These are phyloP conservation scores for Psilocybe cubensis DNA, from an alignment of 768 basidiomycete genomes.

Conservation along the genomic window DNA sequence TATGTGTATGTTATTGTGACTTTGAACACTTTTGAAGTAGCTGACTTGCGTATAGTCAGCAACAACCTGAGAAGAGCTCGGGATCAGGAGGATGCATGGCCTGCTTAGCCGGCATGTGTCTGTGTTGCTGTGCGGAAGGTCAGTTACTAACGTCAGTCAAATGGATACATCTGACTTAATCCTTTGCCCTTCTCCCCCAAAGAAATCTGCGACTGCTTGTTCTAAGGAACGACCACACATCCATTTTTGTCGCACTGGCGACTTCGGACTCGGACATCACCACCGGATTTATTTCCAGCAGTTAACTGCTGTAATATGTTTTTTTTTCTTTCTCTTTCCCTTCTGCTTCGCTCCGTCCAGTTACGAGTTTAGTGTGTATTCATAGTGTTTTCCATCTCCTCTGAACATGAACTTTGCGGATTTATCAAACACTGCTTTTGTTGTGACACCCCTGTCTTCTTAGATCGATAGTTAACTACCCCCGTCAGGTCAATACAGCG, in stretches of 20 bases:
- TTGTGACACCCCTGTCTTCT: not conserved
- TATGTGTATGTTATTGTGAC: slow-evolving; percentile 62
- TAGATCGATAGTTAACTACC: not conserved
- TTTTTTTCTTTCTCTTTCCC: not conserved
- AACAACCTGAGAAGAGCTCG: slow-evolving; percentile 53
- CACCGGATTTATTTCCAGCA: not conserved
- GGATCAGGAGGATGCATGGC: slow-evolving; percentile 54
- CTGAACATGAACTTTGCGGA: slow-evolving; percentile 6
- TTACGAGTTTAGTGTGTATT: slow-evolving; percentile 3
- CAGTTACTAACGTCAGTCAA: slow-evolving; percentile 24
- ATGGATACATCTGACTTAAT: not conserved
- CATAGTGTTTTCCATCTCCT: slow-evolving; percentile 4
- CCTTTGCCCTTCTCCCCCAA: slow-evolving; percentile 12
- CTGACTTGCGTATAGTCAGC: slow-evolving; percentile 39
- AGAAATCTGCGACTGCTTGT: slow-evolving; percentile 81
- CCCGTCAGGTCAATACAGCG: not conserved
- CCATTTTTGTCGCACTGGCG: not conserved
- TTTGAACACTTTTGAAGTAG: not conserved
- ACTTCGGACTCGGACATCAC: not conserved
- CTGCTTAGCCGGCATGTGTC: slow-evolving; percentile 63
- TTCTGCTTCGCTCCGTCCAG: not conserved
- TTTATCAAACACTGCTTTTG: not conserved
- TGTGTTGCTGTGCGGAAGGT: slow-evolving; percentile 82
- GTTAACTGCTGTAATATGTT: slow-evolving; percentile 2
- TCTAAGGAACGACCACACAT: slow-evolving; percentile 30